phyloP scores from a whole-genome alignment of 2,329 filamentous ascomycete species.

The Penicillium brasilianum region DNA sequence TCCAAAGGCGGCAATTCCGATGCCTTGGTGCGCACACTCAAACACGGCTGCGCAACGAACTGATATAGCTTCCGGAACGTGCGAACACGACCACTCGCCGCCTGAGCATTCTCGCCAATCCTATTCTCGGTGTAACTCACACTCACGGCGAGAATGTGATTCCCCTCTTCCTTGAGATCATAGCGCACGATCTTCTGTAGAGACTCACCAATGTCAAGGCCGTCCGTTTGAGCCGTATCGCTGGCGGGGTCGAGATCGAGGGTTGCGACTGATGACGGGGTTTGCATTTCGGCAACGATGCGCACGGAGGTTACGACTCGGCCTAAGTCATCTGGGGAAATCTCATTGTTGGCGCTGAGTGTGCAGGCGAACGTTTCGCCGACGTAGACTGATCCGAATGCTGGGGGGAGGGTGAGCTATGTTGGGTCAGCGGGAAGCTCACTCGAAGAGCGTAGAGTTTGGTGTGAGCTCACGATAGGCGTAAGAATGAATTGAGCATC shows the following conservation, averaged over 20 bases:
- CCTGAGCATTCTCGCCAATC: conserved; percentile 49
- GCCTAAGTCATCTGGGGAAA: conserved; percentile 47
- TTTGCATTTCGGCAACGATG: conserved; percentile 94
- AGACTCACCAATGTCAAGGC: conserved; percentile 60
- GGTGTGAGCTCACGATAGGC: conserved; percentile 51
- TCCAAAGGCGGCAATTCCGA: conserved; percentile 62
- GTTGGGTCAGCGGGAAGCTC: conserved; percentile 20
- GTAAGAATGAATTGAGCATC: conserved; percentile 62
- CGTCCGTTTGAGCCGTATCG: conserved; percentile 53
- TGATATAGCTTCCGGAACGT: conserved; percentile 97
- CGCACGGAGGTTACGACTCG: conserved; percentile 72
- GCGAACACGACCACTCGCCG: conserved; percentile 67
- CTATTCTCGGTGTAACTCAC: conserved; percentile 92
- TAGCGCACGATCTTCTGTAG: conserved; percentile 83
- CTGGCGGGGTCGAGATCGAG: conserved; percentile 59
- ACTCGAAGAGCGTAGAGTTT: background rate
- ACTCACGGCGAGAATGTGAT: conserved; percentile 89
- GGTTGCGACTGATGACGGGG: conserved; percentile 73
- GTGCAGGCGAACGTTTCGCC: conserved; percentile 95
- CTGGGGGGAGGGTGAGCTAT: conserved; percentile 79
- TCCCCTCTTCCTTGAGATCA: conserved; percentile 91
- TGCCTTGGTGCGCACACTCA: conserved; percentile 90
- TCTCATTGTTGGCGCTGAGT: conserved; percentile 92
- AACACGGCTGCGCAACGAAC: conserved; percentile 87
- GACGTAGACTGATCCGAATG: conserved; percentile 93